Evolutionary conservation across 371 early-diverging fungal species (phyloP).

Genomic region (Syncephalastrum sp.): DNA sequence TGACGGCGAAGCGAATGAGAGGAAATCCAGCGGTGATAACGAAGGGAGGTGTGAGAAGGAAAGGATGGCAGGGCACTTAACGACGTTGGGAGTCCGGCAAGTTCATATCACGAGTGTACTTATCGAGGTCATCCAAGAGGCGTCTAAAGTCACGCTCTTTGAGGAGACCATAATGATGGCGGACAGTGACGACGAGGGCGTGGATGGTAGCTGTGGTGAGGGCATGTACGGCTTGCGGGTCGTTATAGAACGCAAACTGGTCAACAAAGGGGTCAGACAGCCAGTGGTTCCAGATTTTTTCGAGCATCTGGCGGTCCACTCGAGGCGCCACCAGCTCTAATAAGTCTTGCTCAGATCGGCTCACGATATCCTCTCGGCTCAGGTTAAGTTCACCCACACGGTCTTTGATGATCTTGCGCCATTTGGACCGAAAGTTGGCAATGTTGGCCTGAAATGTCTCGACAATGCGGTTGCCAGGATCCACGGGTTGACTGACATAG

Average conservation of each 20-base stretch:
- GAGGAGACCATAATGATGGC: conserved; percentile 12
- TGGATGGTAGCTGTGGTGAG: conserved; percentile 25
- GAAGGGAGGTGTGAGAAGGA: no score
- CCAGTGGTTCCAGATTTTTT: conserved; percentile 35
- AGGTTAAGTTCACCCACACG: conserved; percentile 1
- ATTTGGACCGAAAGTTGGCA: conserved; percentile 23
- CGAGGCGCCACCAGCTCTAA: conserved; percentile 1
- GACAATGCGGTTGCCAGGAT: conserved; percentile 14
- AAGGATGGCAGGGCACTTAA: no score
- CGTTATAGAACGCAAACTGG: conserved; percentile 25
- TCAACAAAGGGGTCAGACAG: conserved; percentile 31
- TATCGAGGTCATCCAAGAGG: conserved; percentile 21
- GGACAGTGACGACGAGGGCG: conserved; percentile 18
- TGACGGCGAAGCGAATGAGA: no score
- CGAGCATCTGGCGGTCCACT: conserved; percentile 19
- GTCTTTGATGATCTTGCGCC: conserved; percentile 21
- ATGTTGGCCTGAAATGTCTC: conserved; percentile 18
- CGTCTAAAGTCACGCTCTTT: conserved; percentile 22
- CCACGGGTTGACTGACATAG: conserved; percentile 14
- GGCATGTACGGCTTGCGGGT: conserved; percentile 17
- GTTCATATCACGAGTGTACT: conserved; percentile 14
- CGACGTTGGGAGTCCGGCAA: conserved; percentile 16
- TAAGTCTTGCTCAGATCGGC: neutral
- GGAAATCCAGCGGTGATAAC: no score
- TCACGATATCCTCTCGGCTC: neutral